Conservation (phyloP, 495 filamentous ascomycete genomes). For the Penicillium turbatum region DNA sequence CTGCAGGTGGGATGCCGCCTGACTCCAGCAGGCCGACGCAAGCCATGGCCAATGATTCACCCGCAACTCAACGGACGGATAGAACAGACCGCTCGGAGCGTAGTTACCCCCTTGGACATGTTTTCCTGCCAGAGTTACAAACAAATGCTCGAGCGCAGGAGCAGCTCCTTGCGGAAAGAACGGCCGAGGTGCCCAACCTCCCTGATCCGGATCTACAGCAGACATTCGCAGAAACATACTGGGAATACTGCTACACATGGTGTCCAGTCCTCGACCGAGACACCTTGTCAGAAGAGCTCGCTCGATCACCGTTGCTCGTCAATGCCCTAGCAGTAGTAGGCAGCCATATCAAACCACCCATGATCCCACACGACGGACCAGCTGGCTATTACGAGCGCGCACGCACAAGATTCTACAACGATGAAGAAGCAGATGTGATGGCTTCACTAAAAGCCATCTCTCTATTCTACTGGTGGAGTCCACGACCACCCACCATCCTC, state of each 20-base stretch:
- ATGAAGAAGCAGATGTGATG: slow-evolving; percentile 28
- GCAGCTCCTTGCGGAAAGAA: slow-evolving; percentile 15
- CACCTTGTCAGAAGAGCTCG: slow-evolving; percentile 19
- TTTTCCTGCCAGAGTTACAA: slow-evolving; percentile 22
- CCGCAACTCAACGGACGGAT: slow-evolving; percentile 10
- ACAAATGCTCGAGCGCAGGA: slow-evolving; percentile 24
- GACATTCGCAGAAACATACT: slow-evolving; percentile 34
- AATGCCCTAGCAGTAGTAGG: slow-evolving; percentile 33
- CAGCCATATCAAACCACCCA: slow-evolving; percentile 32
- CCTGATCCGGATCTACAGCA: slow-evolving; percentile 31
- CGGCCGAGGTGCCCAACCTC: slow-evolving; percentile 13
- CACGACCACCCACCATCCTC: slow-evolving; percentile 26
- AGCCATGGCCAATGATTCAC: slow-evolving; percentile 4
- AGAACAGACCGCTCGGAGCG: slow-evolving; percentile 20
- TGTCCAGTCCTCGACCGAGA: slow-evolving; percentile 33
- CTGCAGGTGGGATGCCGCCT: not conserved
- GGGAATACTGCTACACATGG: slow-evolving; percentile 33
- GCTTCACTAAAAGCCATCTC: slow-evolving; percentile 29
- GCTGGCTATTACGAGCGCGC: slow-evolving; percentile 32
- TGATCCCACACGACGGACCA: slow-evolving; percentile 32
- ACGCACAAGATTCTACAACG: slow-evolving; percentile 29
- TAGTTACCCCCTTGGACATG: slow-evolving; percentile 15
- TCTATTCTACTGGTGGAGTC: slow-evolving; percentile 39
- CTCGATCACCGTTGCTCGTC: slow-evolving; percentile 29
- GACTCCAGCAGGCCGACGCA: not conserved